phyloP scores from a whole-genome alignment of 139 green algal species.

The Chlorella sorokiniana region DNA sequence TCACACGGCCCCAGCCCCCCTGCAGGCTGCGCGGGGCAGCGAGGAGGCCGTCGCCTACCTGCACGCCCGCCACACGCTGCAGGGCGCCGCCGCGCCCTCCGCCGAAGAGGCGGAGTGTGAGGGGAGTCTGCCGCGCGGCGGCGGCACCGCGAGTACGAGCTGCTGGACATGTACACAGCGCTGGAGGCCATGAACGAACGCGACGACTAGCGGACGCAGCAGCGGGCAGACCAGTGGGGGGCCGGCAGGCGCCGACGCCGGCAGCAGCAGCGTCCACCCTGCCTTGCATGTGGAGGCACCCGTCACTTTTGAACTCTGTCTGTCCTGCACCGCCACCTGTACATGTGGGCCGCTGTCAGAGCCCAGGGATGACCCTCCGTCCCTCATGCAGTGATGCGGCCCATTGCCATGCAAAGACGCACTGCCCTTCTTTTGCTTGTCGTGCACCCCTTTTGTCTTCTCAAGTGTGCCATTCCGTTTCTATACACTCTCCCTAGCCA shows the following conservation, averaged over 20 bases:
- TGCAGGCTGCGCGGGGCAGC: neutral
- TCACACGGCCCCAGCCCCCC: too few relatives aligned
- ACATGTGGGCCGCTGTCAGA: too few relatives aligned
- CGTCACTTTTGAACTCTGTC: too few relatives aligned
- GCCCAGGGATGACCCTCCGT: too few relatives aligned
- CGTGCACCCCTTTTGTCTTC: too few relatives aligned
- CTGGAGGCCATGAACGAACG: constrained; percentile 26
- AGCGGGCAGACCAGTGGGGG: neutral
- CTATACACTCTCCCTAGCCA: too few relatives aligned
- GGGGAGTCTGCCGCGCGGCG: constrained; percentile 3
- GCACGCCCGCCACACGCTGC: neutral
- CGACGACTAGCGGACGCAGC: neutral
- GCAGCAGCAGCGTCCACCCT: neutral
- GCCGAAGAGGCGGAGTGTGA: neutral
- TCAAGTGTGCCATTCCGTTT: too few relatives aligned
- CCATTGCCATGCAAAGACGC: too few relatives aligned
- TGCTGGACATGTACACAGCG: neutral
- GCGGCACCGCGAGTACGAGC: constrained; percentile 8
- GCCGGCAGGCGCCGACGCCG: neutral
- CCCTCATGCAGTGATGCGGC: too few relatives aligned
- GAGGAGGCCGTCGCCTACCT: neutral
- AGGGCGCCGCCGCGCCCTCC: neutral
- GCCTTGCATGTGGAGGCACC: too few relatives aligned
- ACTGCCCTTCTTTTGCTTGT: too few relatives aligned
- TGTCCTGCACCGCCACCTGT: neutral